A percentile compares a stretch with the other conserved stretches of the same genome.
These are phyloP conservation scores for Phaeosphaeriaceae sp. DNA, from an alignment of 2,329 filamentous ascomycete genomes.

Conservation along the genomic window DNA sequence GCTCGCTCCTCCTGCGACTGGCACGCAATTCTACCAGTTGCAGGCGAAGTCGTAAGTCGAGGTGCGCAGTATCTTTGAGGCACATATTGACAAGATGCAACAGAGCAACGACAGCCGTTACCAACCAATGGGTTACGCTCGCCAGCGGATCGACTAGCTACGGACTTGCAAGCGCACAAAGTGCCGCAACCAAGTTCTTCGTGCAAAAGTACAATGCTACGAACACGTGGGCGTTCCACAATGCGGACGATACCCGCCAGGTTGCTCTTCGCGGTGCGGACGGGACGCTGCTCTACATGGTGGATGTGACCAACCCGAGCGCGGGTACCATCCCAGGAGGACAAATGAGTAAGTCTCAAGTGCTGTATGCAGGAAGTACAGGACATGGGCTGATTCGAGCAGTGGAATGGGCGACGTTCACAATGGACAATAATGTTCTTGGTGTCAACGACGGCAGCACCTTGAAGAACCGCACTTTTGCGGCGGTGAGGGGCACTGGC, in stretches of 20 bases:
- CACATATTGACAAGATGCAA: background rate
- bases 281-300: constrained; percentile 30
- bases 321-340: constrained; percentile 28
- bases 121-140: constrained; percentile 33
- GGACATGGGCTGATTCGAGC: background rate
- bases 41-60: constrained; percentile 36
- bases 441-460: constrained; percentile 37
- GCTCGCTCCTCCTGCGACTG: constrained; percentile 26
- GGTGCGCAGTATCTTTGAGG: background rate
- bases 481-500: constrained; percentile 22
- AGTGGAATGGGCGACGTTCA: constrained; percentile 41
- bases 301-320: constrained; percentile 33
- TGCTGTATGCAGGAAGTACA: background rate
- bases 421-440: constrained; percentile 31
- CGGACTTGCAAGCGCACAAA: constrained; percentile 19
- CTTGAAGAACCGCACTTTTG: constrained; percentile 33
- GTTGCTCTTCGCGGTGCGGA: constrained; percentile 32
- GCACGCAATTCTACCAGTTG: constrained; percentile 34
- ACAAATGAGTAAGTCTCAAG: constrained; percentile 20
- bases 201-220: constrained; percentile 29
- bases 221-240: constrained; percentile 33
- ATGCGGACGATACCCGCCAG: constrained; percentile 37
- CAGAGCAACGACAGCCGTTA: constrained; percentile 25
- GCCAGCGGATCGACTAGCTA: constrained; percentile 26
- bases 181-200: constrained; percentile 33